Conservation (phyloP, 768 basidiomycete genomes). For the Sporobolomyces roseus region DNA sequence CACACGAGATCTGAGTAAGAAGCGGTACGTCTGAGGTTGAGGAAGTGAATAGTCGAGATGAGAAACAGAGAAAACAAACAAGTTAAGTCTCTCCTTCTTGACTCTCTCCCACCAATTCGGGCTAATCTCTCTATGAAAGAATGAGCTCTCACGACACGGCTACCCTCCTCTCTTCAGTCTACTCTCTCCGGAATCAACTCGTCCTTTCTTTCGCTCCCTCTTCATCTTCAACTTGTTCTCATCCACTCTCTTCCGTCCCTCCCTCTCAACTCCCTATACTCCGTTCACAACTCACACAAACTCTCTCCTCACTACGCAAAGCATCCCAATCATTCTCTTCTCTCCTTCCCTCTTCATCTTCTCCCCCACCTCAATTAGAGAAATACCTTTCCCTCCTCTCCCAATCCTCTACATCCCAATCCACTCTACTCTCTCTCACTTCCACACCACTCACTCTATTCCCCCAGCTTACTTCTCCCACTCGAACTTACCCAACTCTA, state of each 20-base stretch:
- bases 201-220: neutral
- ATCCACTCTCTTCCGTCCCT: neutral
- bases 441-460: neutral
- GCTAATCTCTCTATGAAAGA: too few species aligned
- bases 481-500: constrained; percentile 4
- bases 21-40: too few species aligned
- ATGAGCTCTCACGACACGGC: too few species aligned
- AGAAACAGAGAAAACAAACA: too few species aligned
- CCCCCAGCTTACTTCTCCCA: neutral
- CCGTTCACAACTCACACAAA: neutral
- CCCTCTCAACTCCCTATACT: neutral
- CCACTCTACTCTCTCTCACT: neutral
- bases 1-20: too few species aligned
- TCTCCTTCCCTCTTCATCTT: neutral
- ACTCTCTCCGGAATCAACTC: neutral
- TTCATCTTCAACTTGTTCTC: neutral
- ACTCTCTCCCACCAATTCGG: too few species aligned
- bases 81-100: too few species aligned
- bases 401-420: constrained; percentile 2
- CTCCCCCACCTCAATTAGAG: neutral
- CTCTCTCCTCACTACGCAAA: constrained; percentile 4
- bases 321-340: too few species aligned
- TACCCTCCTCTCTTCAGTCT: too few species aligned
- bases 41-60: too few species aligned
- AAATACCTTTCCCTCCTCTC: constrained; percentile 19